These are phyloP conservation scores for Xanthoconium stramineum DNA, from an alignment of 768 basidiomycete species.

Conservation along the genomic window DNA sequence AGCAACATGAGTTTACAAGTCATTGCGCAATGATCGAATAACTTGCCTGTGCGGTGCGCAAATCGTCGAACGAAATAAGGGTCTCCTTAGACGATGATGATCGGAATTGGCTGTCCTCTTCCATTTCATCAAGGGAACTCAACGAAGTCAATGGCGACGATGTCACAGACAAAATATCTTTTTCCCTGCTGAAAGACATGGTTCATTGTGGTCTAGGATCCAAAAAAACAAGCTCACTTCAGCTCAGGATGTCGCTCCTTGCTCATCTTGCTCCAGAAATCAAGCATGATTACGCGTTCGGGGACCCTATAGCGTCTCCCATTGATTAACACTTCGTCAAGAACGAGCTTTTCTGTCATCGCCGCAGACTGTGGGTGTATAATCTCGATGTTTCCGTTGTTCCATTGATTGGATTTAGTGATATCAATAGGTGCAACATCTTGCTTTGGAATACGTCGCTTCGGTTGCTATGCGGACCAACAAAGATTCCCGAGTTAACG, in stretches of 20 bases:
- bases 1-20: slow-evolving; percentile 8
- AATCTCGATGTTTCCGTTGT: slow-evolving; percentile 92
- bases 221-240: slow-evolving; percentile 36
- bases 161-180: slow-evolving; percentile 43
- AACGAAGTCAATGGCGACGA: slow-evolving; percentile 75
- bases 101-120: slow-evolving; percentile 31
- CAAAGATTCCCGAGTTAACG: neutral
- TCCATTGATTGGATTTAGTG: slow-evolving; percentile 65
- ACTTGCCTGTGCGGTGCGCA: slow-evolving; percentile 58
- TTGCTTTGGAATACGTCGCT: slow-evolving; percentile 76
- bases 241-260: slow-evolving; percentile 39
- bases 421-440: slow-evolving; percentile 69
- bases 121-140: slow-evolving; percentile 65
- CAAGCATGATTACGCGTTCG: slow-evolving; percentile 85
- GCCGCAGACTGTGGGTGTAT: slow-evolving; percentile 61
- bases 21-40: neutral
- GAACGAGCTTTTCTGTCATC: slow-evolving; percentile 46
- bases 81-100: slow-evolving; percentile 22
- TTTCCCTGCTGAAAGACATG: slow-evolving; percentile 13
- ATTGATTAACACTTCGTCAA: slow-evolving; percentile 85
- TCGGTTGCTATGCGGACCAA: slow-evolving; percentile 55
- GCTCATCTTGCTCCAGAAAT: slow-evolving; percentile 89
- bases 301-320: slow-evolving; percentile 91
- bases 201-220: neutral
- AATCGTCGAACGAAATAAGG: slow-evolving; percentile 43